Evolutionary conservation across 176 grass and related monocot genomes (phyloP).

Genomic region (Oryza meridionalis): DNA sequence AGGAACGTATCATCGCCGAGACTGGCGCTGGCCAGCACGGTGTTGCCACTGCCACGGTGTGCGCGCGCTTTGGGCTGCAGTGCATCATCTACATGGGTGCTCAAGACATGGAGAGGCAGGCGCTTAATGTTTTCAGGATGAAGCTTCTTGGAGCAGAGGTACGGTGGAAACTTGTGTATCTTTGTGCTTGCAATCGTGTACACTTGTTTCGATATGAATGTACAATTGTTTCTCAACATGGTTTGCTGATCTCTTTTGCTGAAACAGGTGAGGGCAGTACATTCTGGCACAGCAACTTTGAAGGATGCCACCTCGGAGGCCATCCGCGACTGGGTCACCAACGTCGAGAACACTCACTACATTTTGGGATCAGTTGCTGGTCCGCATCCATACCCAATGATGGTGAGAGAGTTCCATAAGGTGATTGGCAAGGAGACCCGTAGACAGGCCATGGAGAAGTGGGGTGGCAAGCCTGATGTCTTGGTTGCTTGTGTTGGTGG

Average conservation of each 20-base stretch:
- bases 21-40: conserved; percentile 94
- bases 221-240: neutral
- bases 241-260: neutral
- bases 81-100: conserved; percentile 97
- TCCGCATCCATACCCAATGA: conserved; percentile 96
- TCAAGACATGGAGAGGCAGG: conserved; percentile 98
- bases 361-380: conserved; percentile 91
- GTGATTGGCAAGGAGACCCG: conserved; percentile 91
- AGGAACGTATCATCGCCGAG: conserved; percentile 94
- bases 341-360: conserved; percentile 91
- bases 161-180: neutral
- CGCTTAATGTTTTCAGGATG: conserved; percentile 95
- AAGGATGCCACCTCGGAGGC: conserved; percentile 97
- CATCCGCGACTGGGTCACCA: conserved; percentile 97
- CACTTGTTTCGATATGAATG: neutral
- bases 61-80: conserved; percentile 77
- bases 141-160: conserved; percentile 98
- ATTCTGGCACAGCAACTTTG: conserved; percentile 87
- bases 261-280: conserved; percentile 83
- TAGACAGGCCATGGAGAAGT: conserved; percentile 89
- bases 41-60: conserved; percentile 92
- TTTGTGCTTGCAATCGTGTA: neutral
- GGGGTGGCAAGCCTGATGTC: conserved; percentile 88
- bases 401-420: conserved; percentile 97
- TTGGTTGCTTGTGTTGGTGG: conserved; percentile 95